Evolutionary conservation across 345 rosid species (phyloP), one percentile per base, ranked within the genome.

Genomic region (Eucalyptus regnans): DNA sequence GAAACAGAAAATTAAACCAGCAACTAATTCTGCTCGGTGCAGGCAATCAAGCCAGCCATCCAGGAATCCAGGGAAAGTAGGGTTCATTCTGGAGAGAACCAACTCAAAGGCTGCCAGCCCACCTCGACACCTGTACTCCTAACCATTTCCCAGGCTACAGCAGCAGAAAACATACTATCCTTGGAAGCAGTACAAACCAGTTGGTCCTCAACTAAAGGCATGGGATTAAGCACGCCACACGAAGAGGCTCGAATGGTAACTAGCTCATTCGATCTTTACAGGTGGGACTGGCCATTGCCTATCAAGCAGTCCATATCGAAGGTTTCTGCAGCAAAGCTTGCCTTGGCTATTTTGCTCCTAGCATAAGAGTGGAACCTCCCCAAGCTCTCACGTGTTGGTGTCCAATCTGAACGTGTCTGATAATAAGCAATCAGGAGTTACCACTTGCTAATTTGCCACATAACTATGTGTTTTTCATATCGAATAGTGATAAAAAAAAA

Each of bases 401-500:
- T 66, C 79, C 79, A 4, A 66, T 66, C 9, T 16, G 41, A 66
- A 66, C 22, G 20, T 31, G 79, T 66, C 79, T 66, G 33, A n/a
- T n/a, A 66, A 8, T 31, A 66, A 66, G 79, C 6, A 31, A 66
- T 66, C 20, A 0, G 23, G 41, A 66, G 79, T 31, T 66, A 12
- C 2, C 20, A 15, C 20, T 66, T 31, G 43, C 79, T 31, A 15
- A 66, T 52, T 31, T 31, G 6, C 80, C 23, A 16, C 80, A 68
- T 68, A 33, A 68, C 4, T 9, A 5, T 1, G 12, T 68, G 13
- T 68, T 10, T 17, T 66, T 4, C 1, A 15, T 66, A n/a, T 3
- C 0, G 10, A 15, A 66, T 8, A 66, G 11, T n/a, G 0, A 22
- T 4, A 56, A n/a, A n/a, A 15, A 15, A n/a, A n/a, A 7, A 1